Base-by-base conservation (phyloP, 2,329 filamentous ascomycete genomes). In the Zymoseptoria ardabiliae region DNA sequence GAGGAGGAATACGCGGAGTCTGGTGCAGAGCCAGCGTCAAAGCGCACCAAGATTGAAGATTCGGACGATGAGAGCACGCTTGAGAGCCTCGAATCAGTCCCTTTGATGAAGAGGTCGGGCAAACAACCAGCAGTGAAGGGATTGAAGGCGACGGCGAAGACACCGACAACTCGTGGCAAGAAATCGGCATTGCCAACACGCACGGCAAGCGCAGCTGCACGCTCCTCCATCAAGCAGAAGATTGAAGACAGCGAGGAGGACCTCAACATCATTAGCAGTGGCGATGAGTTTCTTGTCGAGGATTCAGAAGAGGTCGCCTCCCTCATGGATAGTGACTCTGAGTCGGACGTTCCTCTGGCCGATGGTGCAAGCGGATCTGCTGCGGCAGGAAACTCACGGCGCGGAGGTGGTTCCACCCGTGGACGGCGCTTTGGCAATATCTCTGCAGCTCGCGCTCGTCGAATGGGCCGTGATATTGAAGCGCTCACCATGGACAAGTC, bases 171-270 rank as follows among this genome's bases (percentile, higher is more conserved):
- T 25, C 57, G 55, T 50, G 57, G 55, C 20, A 68, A 69, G 55
- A 63, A 61, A 53, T 59, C 54, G 20, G 13, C 51, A 3, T 28
- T 55, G 7, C 61, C 68, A 8, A 60, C 57, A 53, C 63, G 67
- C 25, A 63, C 53, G n/a, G 64, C 67, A 25, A 65, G 65, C 22
- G 58, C 56, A 11, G 64, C 57, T 50, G 66, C 68, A 30, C 66
- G 66, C 54, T 65, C 56, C 50, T 66, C 68, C 3, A 65, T 68
- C 45, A 65, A 60, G 54, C 51, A 63, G 45, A 63, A 64, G 41
- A 56, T 75, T 57, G 69, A 76, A 30, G 73, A 78, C 55, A 75
- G 75, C n/a, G 72, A 81, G 61, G 45, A 64, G 2, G 56, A 57
- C 41, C 30, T 49, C 28, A 72, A 76, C 1, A 72, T 76, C 51